A percentile compares a stretch with the other conserved stretches of the same genome.
Conservation (phyloP, 202 grass and related monocot genomes). For the Bolboschoenoplectus hybrid region DNA sequence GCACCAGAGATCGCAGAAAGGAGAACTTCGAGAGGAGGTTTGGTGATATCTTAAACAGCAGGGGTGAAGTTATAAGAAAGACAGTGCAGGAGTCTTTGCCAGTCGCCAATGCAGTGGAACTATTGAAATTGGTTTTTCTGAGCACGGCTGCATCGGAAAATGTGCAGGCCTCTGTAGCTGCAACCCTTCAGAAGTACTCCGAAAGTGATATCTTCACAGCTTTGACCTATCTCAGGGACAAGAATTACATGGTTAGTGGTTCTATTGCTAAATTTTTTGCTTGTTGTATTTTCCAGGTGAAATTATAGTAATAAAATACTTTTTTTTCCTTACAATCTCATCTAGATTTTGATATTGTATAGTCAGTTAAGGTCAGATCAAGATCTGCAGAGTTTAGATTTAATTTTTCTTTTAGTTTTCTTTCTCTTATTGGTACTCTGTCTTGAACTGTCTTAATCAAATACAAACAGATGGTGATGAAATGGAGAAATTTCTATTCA, state of each 20-base stretch:
- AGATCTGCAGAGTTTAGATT: background rate
- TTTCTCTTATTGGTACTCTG: background rate
- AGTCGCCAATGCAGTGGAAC: slow-evolving; percentile 77
- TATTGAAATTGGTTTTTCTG: slow-evolving; percentile 87
- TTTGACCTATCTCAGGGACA: slow-evolving; percentile 83
- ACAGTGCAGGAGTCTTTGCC: slow-evolving; percentile 67
- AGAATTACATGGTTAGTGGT: slow-evolving; percentile 70
- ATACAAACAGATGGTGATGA: background rate
- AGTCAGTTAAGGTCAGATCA: slow-evolving; percentile 14
- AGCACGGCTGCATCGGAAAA: slow-evolving; percentile 65
- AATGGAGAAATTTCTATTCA: slow-evolving; percentile 23
- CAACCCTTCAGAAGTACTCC: slow-evolving; percentile 76
- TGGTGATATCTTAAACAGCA: slow-evolving; percentile 44
- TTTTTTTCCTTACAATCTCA: slow-evolving; percentile 14
- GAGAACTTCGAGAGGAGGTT: slow-evolving; percentile 34
- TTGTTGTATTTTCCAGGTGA: background rate
- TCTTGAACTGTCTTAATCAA: slow-evolving; percentile 5
- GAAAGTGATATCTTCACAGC: slow-evolving; percentile 85
- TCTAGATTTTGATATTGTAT: background rate
- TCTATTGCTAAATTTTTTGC: slow-evolving; percentile 23
- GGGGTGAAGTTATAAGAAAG: slow-evolving; percentile 59
- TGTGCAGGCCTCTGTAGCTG: slow-evolving; percentile 69
- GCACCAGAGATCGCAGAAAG: slow-evolving; percentile 29
- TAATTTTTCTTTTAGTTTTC: background rate
- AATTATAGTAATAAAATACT: background rate